Evolutionary conservation across 371 early-diverging fungal genomes (phyloP).

Genomic region (Mortierella sp.): DNA sequence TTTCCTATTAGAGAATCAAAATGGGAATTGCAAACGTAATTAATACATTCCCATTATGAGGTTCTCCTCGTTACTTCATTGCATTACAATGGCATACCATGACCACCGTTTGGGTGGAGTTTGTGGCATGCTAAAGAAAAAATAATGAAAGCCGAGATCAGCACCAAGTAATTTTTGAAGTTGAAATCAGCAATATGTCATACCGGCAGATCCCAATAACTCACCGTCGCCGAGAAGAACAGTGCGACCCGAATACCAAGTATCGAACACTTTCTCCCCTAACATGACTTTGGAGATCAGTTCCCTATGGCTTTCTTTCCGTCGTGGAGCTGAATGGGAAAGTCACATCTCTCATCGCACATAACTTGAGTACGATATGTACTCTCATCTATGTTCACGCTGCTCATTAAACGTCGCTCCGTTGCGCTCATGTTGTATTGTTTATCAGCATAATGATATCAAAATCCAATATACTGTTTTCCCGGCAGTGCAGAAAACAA

Average conservation of each 20-base stretch:
- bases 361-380: not conserved
- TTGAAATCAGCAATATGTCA: no score
- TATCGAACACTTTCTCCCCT: not conserved
- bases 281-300: constrained; percentile 1
- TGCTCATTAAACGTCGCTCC: not conserved
- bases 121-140: not conserved
- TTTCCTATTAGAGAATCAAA: no score
- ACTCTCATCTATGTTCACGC: not conserved
- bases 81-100: not conserved
- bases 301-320: not conserved
- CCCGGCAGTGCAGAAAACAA: not conserved
- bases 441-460: not conserved
- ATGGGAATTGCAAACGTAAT: no score
- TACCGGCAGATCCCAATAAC: not conserved
- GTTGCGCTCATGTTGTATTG: not conserved
- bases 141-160: not conserved
- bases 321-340: not conserved
- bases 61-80: no score
- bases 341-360: not conserved
- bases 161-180: no score
- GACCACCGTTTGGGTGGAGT: not conserved
- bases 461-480: not conserved
- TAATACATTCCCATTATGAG: no score
- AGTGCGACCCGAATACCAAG: not conserved
- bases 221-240: not conserved